phyloP scores from a whole-genome alignment of 2,329 filamentous ascomycete genomes.

The Calycina herbarum region DNA sequence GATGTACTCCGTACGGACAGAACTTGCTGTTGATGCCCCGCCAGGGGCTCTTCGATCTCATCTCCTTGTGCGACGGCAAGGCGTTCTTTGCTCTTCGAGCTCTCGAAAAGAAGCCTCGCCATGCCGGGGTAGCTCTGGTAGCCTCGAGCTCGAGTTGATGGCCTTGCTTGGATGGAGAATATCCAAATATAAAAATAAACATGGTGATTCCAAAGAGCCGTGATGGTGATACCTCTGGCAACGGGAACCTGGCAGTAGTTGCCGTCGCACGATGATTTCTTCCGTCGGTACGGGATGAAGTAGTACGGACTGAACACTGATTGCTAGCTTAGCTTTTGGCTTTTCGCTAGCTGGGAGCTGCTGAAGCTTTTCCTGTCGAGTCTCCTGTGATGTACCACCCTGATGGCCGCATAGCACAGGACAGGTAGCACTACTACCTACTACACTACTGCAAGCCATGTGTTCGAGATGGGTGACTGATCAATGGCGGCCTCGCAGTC shows the following conservation, averaged over 20 bases:
- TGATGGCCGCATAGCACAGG: background rate
- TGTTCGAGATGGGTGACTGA: slow-evolving; percentile 1
- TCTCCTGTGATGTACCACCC: background rate
- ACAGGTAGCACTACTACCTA: background rate
- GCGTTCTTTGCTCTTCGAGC: background rate
- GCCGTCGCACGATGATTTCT: background rate
- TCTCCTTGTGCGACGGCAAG: slow-evolving; percentile 4
- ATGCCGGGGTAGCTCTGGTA: background rate
- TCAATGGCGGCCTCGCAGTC: background rate
- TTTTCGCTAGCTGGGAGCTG: background rate
- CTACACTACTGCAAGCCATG: slow-evolving; percentile 5
- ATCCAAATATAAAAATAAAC: slow-evolving; percentile 6
- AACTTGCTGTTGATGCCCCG: background rate
- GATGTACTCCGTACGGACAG: background rate
- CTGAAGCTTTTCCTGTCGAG: background rate
- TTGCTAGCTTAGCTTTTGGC: background rate
- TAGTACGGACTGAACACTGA: background rate
- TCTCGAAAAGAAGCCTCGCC: background rate
- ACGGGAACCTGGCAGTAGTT: background rate
- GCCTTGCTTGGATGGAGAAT: slow-evolving; percentile 5
- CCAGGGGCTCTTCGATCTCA: slow-evolving; percentile 5
- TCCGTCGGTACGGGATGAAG: background rate
- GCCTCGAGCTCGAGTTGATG: background rate
- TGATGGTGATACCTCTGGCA: background rate
- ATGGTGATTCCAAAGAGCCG: slow-evolving; percentile 5